Evolutionary conservation across 2,329 filamentous ascomycete species (phyloP).

Genomic region (Fusarium incarnatum): DNA sequence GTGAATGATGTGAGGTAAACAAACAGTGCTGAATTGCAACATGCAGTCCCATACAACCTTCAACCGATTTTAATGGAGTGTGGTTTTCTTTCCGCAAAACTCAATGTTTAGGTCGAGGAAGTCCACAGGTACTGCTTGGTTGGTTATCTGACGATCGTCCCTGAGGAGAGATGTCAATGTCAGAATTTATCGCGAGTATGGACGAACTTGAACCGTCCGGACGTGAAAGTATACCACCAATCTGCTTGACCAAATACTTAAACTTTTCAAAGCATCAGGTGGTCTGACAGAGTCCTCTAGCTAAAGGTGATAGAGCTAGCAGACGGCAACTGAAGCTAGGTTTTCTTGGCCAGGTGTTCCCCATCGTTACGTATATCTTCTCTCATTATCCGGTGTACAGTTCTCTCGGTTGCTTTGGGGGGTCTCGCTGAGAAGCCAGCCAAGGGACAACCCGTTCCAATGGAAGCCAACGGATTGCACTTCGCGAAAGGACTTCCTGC

Average conservation of each 20-base stretch:
- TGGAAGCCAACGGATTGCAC: conserved; percentile 22
- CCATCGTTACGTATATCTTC: background rate
- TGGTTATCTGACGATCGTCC: background rate
- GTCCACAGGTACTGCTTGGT: background rate
- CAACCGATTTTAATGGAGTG: background rate
- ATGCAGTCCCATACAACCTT: background rate
- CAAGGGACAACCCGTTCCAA: background rate
- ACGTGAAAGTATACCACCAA: background rate
- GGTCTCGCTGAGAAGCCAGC: background rate
- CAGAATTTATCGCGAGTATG: background rate
- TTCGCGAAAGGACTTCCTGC: conserved; percentile 30
- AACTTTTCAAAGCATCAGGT: background rate
- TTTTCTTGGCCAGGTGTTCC: background rate
- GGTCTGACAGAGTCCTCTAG: background rate
- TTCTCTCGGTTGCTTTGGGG: background rate
- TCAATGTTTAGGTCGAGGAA: background rate
- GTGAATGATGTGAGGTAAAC: conserved; percentile 16
- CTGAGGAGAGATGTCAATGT: background rate
- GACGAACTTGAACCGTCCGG: background rate
- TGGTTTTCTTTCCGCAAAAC: background rate
- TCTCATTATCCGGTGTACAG: background rate
- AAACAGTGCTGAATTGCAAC: background rate
- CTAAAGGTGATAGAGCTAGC: background rate
- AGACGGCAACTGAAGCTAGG: background rate
- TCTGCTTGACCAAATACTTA: background rate